A percentile compares a stretch with the other conserved stretches of the same genome.
Evolutionary conservation across 2,329 filamentous ascomycete species (phyloP).

Genomic region (Davidsoniella australis): DNA sequence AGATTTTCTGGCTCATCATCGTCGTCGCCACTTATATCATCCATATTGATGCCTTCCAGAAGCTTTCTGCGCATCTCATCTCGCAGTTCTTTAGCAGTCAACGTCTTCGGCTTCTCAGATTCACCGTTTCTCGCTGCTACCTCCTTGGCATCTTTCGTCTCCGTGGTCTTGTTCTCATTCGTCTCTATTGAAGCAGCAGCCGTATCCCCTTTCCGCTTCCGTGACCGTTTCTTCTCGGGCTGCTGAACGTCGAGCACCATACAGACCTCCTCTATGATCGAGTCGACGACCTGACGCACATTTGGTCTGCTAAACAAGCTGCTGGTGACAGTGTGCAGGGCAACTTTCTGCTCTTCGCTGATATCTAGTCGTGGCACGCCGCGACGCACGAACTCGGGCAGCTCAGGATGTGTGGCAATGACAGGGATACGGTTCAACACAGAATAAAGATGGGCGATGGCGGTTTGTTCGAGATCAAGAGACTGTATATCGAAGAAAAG

Average conservation of each 20-base stretch:
- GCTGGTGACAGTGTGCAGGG: conserved; percentile 43
- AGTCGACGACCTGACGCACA: conserved; percentile 31
- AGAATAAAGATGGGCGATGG: conserved; percentile 37
- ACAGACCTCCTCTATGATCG: conserved; percentile 33
- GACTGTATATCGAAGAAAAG: conserved; percentile 21
- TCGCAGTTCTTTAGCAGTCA: conserved; percentile 12
- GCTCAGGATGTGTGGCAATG: conserved; percentile 31
- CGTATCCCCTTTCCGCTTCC: conserved; percentile 17
- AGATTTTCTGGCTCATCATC: conserved; percentile 19
- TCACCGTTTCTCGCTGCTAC: neutral
- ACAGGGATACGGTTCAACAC: conserved; percentile 36
- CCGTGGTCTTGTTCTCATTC: conserved; percentile 6
- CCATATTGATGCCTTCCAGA: conserved; percentile 10
- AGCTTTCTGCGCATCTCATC: conserved; percentile 7
- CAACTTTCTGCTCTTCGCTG: conserved; percentile 31
- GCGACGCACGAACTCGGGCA: conserved; percentile 31
- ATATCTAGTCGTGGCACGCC: conserved; percentile 33
- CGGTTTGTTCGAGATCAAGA: conserved; percentile 39
- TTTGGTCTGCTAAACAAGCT: conserved; percentile 34
- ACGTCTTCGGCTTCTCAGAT: conserved; percentile 18
- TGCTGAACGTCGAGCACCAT: conserved; percentile 29
- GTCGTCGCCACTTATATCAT: conserved; percentile 15
- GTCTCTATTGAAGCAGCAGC: conserved; percentile 15
- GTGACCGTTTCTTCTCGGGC: conserved; percentile 26
- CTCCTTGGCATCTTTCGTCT: conserved; percentile 12